Evolutionary conservation across 208 protist genomes (phyloP).

Genomic region (Crithidia expoeki): DNA sequence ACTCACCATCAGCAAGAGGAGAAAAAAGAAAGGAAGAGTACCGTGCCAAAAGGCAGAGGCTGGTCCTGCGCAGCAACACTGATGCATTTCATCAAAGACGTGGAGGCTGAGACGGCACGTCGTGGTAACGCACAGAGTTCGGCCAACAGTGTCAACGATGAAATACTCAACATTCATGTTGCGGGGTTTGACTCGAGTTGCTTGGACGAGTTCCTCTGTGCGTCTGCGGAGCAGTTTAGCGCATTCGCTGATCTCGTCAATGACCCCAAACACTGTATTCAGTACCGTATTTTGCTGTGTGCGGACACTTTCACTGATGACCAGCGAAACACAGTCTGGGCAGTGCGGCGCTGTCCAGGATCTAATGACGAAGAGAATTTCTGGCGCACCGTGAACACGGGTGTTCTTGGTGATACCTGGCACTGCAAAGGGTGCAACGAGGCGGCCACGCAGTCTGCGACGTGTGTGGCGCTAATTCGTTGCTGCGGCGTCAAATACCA

Average conservation of each 20-base stretch:
- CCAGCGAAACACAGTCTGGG: slow-evolving; percentile 65
- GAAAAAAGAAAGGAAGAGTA: neutral
- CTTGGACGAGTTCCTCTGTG: slow-evolving; percentile 30
- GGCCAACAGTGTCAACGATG: neutral
- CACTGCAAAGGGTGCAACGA: slow-evolving; percentile 24
- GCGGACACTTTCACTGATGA: slow-evolving; percentile 48
- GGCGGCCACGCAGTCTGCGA: neutral
- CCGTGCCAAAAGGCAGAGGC: slow-evolving; percentile 9
- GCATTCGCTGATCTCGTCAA: neutral
- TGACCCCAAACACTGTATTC: neutral
- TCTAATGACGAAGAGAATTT: neutral
- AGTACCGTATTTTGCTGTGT: slow-evolving; percentile 58
- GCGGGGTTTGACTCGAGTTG: slow-evolving; percentile 28
- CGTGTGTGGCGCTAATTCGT: slow-evolving; percentile 29
- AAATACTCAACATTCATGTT: slow-evolving; percentile 31
- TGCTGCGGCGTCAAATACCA: slow-evolving; percentile 59
- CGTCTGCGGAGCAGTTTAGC: neutral
- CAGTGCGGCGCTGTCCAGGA: slow-evolving; percentile 20
- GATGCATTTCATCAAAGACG: slow-evolving; percentile 44
- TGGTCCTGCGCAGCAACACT: slow-evolving; percentile 39
- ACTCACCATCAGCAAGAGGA: neutral
- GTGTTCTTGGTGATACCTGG: slow-evolving; percentile 51
- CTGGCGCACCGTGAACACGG: slow-evolving; percentile 38
- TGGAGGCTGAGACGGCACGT: slow-evolving; percentile 11
- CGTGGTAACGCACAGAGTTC: slow-evolving; percentile 1